These are phyloP conservation scores for Saturnispora bothae DNA, from an alignment of 805 yeast genomes.

Conservation along the genomic window DNA sequence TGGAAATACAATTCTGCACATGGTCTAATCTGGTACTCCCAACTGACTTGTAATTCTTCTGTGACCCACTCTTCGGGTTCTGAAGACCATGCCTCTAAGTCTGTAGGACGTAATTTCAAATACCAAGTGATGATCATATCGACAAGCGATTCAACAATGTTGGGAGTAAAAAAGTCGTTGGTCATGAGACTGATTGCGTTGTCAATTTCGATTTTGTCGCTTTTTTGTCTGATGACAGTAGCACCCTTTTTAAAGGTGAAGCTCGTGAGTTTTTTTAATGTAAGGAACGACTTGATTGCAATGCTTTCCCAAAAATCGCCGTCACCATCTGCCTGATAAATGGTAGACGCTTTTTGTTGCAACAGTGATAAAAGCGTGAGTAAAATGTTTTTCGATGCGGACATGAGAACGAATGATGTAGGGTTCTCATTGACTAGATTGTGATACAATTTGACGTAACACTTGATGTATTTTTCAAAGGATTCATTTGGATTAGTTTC, in stretches of 20 bases:
- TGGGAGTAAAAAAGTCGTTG: constrained; percentile 46
- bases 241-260: constrained; percentile 60
- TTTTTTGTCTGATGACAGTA: constrained; percentile 46
- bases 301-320: constrained; percentile 68
- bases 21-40: constrained; percentile 77
- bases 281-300: constrained; percentile 52
- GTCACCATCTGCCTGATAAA: constrained; percentile 34
- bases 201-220: constrained; percentile 54
- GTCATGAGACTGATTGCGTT: constrained; percentile 44
- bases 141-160: constrained; percentile 45
- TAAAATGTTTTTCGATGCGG: constrained; percentile 52
- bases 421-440: constrained; percentile 52
- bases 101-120: constrained; percentile 61
- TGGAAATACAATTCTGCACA: constrained; percentile 82
- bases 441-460: constrained; percentile 65
- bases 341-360: constrained; percentile 50
- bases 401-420: constrained; percentile 58
- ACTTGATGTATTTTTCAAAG: constrained; percentile 61
- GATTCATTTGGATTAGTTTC: constrained; percentile 37
- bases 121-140: constrained; percentile 65
- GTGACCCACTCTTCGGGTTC: constrained; percentile 93
- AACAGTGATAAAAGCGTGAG: constrained; percentile 49
- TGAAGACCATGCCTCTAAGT: constrained; percentile 67
- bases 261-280: constrained; percentile 54
- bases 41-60: constrained; percentile 65